Conservation (phyloP, 768 basidiomycete genomes). For the Suillus placidus region DNA sequence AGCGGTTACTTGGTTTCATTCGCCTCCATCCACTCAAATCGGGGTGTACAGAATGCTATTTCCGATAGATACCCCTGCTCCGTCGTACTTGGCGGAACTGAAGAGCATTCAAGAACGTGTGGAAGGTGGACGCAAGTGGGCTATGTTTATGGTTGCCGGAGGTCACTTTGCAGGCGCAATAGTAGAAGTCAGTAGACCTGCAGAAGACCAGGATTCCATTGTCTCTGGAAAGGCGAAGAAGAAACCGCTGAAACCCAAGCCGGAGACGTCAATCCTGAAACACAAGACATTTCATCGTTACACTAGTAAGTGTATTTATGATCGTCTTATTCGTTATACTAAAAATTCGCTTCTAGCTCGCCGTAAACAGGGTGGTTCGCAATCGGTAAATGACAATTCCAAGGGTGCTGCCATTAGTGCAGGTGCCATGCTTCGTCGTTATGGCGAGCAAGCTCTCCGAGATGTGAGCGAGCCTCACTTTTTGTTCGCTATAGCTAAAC, state of each 20-base stretch:
- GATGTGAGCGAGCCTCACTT: constrained; percentile 59
- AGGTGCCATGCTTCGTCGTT: constrained; percentile 90
- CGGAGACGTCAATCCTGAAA: constrained; percentile 78
- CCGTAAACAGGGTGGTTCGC: constrained; percentile 95
- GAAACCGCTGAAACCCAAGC: constrained; percentile 66
- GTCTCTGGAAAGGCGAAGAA: constrained; percentile 47
- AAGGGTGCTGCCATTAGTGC: constrained; percentile 94
- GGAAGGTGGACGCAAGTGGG: constrained; percentile 75
- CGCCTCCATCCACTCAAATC: constrained; percentile 83
- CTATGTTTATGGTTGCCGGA: constrained; percentile 95
- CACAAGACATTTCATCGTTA: constrained; percentile 99
- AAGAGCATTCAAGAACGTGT: constrained; percentile 61
- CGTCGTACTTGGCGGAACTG: constrained; percentile 60
- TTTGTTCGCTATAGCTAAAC: background rate
- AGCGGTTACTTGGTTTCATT: constrained; percentile 89
- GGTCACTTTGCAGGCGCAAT: constrained; percentile 98
- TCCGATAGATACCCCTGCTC: constrained; percentile 44
- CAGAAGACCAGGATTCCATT: constrained; percentile 43
- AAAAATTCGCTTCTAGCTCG: constrained; percentile 64
- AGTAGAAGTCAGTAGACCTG: constrained; percentile 63
- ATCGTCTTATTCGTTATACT: background rate
- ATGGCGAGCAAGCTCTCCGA: constrained; percentile 90
- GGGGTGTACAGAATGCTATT: constrained; percentile 85
- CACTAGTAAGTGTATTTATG: constrained; percentile 70
- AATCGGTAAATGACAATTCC: constrained; percentile 88